phyloP scores from a whole-genome alignment of 352 stramenopile genomes.

The Chrysophaeum taylorii region DNA sequence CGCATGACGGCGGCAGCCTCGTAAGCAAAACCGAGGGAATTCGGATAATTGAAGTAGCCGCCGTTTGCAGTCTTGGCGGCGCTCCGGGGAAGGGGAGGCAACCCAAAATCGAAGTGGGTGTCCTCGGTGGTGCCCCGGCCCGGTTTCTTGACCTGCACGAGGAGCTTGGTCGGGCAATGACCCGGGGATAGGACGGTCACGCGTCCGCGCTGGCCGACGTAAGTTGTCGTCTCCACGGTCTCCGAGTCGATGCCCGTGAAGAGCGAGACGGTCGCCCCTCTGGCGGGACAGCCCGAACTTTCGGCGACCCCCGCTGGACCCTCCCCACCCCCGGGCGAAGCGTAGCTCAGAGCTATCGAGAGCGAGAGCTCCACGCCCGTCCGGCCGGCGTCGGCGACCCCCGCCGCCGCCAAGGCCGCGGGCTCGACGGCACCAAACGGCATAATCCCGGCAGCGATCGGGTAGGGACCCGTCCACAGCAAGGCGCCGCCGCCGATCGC shows the following conservation, averaged over 20 bases:
- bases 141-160: constrained; percentile 39
- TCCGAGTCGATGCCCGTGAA: constrained; percentile 47
- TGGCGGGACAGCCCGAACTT: constrained; percentile 40
- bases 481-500: constrained; percentile 56
- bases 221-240: constrained; percentile 54
- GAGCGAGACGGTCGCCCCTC: constrained; percentile 42
- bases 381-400: constrained; percentile 24
- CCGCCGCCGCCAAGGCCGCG: constrained; percentile 14
- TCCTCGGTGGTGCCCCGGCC: constrained; percentile 28
- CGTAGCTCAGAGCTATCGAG: constrained; percentile 18
- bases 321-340: constrained; percentile 15
- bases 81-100: constrained; percentile 39
- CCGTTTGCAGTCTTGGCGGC: constrained; percentile 27
- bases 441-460: constrained; percentile 54
- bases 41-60: constrained; percentile 44
- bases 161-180: constrained; percentile 43
- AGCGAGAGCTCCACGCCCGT: constrained; percentile 19
- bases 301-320: not conserved
- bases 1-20: constrained; percentile 55
- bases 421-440: constrained; percentile 42
- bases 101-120: constrained; percentile 34
- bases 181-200: constrained; percentile 51
- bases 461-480: constrained; percentile 63
- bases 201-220: constrained; percentile 57
- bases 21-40: constrained; percentile 60